These are phyloP conservation scores for Rubroboletus pulcherrimus DNA, from an alignment of 768 basidiomycete genomes.

Conservation along the genomic window DNA sequence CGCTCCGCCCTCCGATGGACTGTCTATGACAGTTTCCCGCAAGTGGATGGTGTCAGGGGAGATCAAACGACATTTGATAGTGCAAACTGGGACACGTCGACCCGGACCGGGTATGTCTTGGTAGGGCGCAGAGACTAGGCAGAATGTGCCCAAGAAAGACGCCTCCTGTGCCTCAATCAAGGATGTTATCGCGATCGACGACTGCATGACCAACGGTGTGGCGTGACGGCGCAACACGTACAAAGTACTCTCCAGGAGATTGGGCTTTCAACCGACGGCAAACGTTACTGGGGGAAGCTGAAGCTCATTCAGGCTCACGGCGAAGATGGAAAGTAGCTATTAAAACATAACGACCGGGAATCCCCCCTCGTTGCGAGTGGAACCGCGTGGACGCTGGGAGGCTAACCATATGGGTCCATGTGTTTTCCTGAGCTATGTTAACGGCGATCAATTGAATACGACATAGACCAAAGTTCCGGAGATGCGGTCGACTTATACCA, in stretches of 20 bases:
- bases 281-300: constrained; percentile 15
- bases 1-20: neutral
- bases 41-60: no score
- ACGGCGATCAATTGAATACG: constrained; percentile 36
- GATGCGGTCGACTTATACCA: constrained; percentile 12
- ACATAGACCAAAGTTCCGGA: constrained; percentile 29
- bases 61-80: constrained; percentile 8
- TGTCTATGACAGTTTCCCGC: constrained; percentile 1
- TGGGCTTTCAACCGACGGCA: constrained; percentile 50
- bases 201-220: constrained; percentile 8
- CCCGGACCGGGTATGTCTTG: constrained; percentile 2
- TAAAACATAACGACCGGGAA: constrained; percentile 14
- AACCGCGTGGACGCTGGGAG: constrained; percentile 24
- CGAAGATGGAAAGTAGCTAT: constrained; percentile 6
- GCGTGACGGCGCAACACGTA: constrained; percentile 13
- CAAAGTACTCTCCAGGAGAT: constrained; percentile 51
- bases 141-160: constrained; percentile 5
- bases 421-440: constrained; percentile 29
- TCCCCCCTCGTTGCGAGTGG: constrained; percentile 15
- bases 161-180: constrained; percentile 23
- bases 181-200: constrained; percentile 32
- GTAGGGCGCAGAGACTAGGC: constrained; percentile 12
- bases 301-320: neutral
- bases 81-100: neutral
- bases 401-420: constrained; percentile 31